A percentile compares a stretch with the other conserved stretches of the same genome.
Evolutionary conservation across 768 basidiomycete species (phyloP).

Genomic region (Kwoniella europaea): DNA sequence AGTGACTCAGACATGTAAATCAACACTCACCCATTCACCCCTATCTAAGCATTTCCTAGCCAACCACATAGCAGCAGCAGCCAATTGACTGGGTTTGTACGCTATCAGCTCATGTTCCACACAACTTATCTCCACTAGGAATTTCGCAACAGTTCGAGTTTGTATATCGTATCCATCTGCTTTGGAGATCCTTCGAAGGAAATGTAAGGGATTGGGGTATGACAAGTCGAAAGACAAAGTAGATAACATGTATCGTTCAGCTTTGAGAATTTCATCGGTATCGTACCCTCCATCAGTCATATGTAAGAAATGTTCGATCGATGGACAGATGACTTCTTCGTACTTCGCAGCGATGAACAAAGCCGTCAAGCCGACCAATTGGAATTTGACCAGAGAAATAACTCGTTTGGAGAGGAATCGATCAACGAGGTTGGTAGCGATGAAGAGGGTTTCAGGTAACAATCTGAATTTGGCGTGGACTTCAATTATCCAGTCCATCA

Average conservation of each 20-base stretch:
- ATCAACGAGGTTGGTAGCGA: conserved; percentile 80
- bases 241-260: conserved; percentile 85
- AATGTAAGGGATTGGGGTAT: conserved; percentile 87
- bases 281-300: conserved; percentile 79
- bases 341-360: conserved; percentile 89
- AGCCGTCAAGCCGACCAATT: conserved; percentile 85
- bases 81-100: conserved; percentile 75
- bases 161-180: conserved; percentile 89
- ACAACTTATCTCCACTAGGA: conserved; percentile 81
- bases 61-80: conserved; percentile 85
- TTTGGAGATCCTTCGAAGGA: conserved; percentile 85
- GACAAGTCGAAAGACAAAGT: conserved; percentile 84
- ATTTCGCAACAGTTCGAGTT: conserved; percentile 85
- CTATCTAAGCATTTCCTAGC: conserved; percentile 77
- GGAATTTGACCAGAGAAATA: conserved; percentile 80
- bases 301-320: conserved; percentile 76
- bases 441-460: conserved; percentile 87
- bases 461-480: conserved; percentile 85
- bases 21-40: conserved; percentile 77
- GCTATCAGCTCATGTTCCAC: conserved; percentile 79
- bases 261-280: conserved; percentile 80
- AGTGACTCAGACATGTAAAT: not conserved
- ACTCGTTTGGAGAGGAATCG: conserved; percentile 71
- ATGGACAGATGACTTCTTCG: conserved; percentile 89
- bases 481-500: conserved; percentile 92